phyloP scores from a whole-genome alignment of 2,329 filamentous ascomycete genomes.

The Xylaria sp. region DNA sequence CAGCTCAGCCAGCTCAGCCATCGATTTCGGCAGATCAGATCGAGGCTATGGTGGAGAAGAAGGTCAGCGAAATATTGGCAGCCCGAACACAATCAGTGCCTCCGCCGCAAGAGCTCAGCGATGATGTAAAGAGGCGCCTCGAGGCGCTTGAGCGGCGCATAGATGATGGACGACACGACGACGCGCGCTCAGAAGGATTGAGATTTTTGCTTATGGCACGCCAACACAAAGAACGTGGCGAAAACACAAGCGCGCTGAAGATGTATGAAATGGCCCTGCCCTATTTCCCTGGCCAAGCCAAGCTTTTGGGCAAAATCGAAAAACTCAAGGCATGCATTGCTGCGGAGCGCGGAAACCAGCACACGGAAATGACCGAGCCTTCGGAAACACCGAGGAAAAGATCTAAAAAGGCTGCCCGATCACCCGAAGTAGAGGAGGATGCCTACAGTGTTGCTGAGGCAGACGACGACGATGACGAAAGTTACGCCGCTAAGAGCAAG shows the following conservation, averaged over 20 bases:
- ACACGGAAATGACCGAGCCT: conserved; percentile 13
- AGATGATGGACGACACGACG: conserved; percentile 70
- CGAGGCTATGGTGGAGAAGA: conserved; percentile 89
- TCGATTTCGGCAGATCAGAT: conserved; percentile 74
- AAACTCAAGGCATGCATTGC: conserved; percentile 61
- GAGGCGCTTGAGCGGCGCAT: conserved; percentile 88
- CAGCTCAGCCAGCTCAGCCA: conserved; percentile 25
- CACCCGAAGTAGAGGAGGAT: conserved; percentile 31
- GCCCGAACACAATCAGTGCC: conserved; percentile 67
- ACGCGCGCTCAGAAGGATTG: conserved; percentile 79
- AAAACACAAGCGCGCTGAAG: conserved; percentile 76
- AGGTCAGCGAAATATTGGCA: conserved; percentile 87
- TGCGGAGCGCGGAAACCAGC: conserved; percentile 34
- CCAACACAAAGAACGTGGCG: conserved; percentile 83
- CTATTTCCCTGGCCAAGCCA: conserved; percentile 85
- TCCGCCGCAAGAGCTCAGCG: conserved; percentile 62
- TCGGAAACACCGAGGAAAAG: conserved; percentile 32
- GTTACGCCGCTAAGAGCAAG: conserved; percentile 37
- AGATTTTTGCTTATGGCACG: conserved; percentile 89
- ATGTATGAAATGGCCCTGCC: conserved; percentile 87
- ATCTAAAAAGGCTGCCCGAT: conserved; percentile 39
- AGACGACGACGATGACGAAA: conserved; percentile 40
- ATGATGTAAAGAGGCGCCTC: conserved; percentile 79
- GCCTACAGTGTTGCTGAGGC: conserved; percentile 48
- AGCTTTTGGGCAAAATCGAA: conserved; percentile 73